Conservation (phyloP, 148 eudicot genomes). For the Simmondsia chinensis region DNA sequence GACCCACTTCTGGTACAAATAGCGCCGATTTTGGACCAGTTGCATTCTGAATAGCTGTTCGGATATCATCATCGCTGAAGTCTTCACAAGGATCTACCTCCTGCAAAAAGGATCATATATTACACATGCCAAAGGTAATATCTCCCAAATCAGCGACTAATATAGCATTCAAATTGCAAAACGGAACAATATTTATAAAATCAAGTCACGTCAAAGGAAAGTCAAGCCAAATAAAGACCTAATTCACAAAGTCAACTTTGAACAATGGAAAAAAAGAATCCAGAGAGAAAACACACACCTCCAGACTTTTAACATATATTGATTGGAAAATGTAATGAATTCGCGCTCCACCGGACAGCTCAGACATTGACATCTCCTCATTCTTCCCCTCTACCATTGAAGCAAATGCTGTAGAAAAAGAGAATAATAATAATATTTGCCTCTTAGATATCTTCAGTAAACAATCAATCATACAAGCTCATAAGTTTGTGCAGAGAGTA, state of each 20-base stretch:
- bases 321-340: slow-evolving; percentile 91
- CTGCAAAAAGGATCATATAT: slow-evolving; percentile 23
- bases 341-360: slow-evolving; percentile 96
- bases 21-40: slow-evolving; percentile 93
- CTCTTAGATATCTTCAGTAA: no score
- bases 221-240: no score
- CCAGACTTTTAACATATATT: slow-evolving; percentile 87
- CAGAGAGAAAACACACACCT: slow-evolving; percentile 39
- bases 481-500: no score
- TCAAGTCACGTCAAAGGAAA: no score
- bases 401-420: slow-evolving; percentile 63
- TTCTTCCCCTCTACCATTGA: slow-evolving; percentile 92
- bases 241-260: no score
- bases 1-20: slow-evolving; percentile 94
- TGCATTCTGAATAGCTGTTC: slow-evolving; percentile 96
- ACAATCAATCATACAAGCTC: no score
- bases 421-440: no score
- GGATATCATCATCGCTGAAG: slow-evolving; percentile 89
- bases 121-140: not conserved
- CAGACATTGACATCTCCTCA: slow-evolving; percentile 94
- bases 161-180: not conserved
- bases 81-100: slow-evolving; percentile 98
- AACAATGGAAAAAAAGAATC: not conserved
- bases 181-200: no score
- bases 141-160: not conserved